phyloP scores from a whole-genome alignment of 306 rosid species.

The Prunus davidiana region DNA sequence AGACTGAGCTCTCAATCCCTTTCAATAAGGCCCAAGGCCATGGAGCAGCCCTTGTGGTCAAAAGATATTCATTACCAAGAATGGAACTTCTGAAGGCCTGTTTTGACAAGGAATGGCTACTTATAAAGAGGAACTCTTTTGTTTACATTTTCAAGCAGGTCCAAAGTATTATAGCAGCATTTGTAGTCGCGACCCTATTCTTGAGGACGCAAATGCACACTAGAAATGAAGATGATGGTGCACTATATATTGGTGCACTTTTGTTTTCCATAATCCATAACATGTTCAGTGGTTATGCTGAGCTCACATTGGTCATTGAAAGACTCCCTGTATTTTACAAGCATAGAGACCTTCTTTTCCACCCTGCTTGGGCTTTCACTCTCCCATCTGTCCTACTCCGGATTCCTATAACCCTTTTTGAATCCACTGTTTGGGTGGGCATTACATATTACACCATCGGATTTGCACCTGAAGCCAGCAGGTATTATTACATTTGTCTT shows the following conservation, averaged over 20 bases:
- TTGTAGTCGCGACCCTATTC: constrained; percentile 58
- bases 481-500: constrained; percentile 13
- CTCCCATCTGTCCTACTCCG: constrained; percentile 60
- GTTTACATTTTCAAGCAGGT: constrained; percentile 62
- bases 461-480: constrained; percentile 52
- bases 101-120: constrained; percentile 73
- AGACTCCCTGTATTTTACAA: constrained; percentile 89
- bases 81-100: constrained; percentile 57
- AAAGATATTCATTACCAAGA: constrained; percentile 42
- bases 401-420: constrained; percentile 62
- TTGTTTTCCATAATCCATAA: constrained; percentile 54
- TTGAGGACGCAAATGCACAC: constrained; percentile 59
- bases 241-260: constrained; percentile 61
- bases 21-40: constrained; percentile 58
- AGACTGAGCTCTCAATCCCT: constrained; percentile 47
- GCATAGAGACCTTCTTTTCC: constrained; percentile 86
- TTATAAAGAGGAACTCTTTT: constrained; percentile 65
- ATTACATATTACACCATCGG: constrained; percentile 53
- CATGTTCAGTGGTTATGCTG: constrained; percentile 81
- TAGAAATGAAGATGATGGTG: constrained; percentile 53
- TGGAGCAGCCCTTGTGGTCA: constrained; percentile 66
- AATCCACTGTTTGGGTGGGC: constrained; percentile 52
- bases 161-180: constrained; percentile 40
- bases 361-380: constrained; percentile 87
- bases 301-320: constrained; percentile 56